phyloP scores from a whole-genome alignment of 495 filamentous ascomycete genomes.

The Talaromyces ruber region DNA sequence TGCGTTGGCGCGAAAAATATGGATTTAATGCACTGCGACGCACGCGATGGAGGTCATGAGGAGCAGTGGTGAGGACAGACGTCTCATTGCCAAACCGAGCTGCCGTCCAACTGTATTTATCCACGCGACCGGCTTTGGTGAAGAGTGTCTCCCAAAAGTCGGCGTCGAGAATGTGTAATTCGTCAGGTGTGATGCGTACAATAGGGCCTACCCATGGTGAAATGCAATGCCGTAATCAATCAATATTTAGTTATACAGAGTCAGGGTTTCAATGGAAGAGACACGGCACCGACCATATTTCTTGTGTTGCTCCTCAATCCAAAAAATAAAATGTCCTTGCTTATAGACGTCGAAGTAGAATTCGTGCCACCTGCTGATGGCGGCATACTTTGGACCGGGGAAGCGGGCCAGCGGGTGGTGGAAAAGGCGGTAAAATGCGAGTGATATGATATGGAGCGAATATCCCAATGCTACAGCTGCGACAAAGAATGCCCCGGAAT shows the following conservation, averaged over 20 bases:
- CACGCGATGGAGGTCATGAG: conserved; percentile 20
- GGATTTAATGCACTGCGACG: conserved; percentile 20
- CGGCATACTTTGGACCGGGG: conserved; percentile 15
- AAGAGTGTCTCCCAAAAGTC: conserved; percentile 28
- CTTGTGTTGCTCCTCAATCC: conserved; percentile 27
- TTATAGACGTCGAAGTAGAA: conserved; percentile 3
- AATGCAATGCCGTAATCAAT: not conserved
- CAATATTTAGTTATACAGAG: not conserved
- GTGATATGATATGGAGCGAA: not conserved
- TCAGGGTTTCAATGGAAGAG: not conserved
- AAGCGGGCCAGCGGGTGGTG: conserved; percentile 6
- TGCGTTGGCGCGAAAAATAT: conserved; percentile 3
- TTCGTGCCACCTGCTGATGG: conserved; percentile 20
- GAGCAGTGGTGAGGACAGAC: conserved; percentile 27
- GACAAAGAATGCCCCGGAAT: not conserved
- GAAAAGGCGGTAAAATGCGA: conserved; percentile 7
- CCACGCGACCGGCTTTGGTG: conserved; percentile 14
- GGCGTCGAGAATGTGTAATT: conserved; percentile 35
- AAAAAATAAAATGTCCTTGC: conserved; percentile 17
- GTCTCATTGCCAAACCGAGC: not conserved
- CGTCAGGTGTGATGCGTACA: conserved; percentile 42
- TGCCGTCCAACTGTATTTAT: conserved; percentile 12
- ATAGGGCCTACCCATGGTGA: conserved; percentile 34
- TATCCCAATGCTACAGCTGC: not conserved
- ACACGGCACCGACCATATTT: conserved; percentile 22